These are phyloP conservation scores for Carallia brachiata DNA, from an alignment of 345 rosid genomes.

Conservation along the genomic window DNA sequence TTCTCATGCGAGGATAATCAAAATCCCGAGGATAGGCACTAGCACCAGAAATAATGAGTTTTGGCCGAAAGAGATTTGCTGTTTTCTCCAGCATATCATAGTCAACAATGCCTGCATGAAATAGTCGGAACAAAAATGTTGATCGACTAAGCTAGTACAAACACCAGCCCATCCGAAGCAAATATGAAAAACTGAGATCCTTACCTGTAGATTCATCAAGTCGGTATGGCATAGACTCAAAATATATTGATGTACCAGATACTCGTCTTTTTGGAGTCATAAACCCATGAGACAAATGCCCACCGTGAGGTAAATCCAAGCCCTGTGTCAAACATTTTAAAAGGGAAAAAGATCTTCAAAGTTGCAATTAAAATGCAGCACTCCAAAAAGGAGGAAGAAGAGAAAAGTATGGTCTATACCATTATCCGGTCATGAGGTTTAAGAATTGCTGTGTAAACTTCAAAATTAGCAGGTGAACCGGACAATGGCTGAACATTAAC, in stretches of 20 bases:
- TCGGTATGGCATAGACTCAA: conserved; percentile 93
- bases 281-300: conserved; percentile 93
- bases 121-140: conserved; percentile 10
- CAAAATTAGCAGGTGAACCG: conserved; percentile 97
- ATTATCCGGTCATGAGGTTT: conserved; percentile 88
- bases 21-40: conserved; percentile 96
- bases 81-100: conserved; percentile 95
- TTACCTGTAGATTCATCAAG: conserved; percentile 87
- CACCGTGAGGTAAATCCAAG: conserved; percentile 91
- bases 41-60: conserved; percentile 93
- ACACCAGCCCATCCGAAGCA: not conserved
- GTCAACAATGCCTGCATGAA: conserved; percentile 67
- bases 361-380: conserved; percentile 7
- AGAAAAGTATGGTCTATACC: conserved; percentile 35
- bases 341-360: conserved; percentile 6
- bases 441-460: conserved; percentile 86
- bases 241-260: conserved; percentile 90
- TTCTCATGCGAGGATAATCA: conserved; percentile 89
- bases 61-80: conserved; percentile 80
- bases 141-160: not conserved
- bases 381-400: not conserved
- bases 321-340: conserved; percentile 44
- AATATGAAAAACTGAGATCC: conserved; percentile 15
- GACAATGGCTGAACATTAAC: conserved; percentile 95
- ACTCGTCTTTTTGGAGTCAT: conserved; percentile 93